Evolutionary conservation across 2,329 filamentous ascomycete species (phyloP), one percentile per base, ranked within the genome.

Genomic region (Xylariales sp.): DNA sequence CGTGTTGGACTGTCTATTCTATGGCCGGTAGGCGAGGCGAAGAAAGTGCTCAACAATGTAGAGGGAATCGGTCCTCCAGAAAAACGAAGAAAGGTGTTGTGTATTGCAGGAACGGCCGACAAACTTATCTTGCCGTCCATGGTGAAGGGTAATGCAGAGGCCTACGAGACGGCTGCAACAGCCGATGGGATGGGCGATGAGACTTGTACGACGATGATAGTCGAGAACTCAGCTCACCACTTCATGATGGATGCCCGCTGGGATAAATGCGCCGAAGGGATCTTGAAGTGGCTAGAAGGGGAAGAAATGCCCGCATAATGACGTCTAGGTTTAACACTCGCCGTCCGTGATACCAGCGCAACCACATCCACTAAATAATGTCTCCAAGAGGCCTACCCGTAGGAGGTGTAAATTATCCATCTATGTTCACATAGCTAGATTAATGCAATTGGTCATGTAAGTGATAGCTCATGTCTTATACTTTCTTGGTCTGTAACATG

Each of bases 181-280:
- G 24, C 28, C 4, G 24, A 16, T 5, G 21, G 27, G 9, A 16
- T 27, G 3, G 29, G 4, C 19, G 11, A 20, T 10, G 42, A 47
- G 25, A 18, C 38, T 8, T 44, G 42, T 18, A 35, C 19, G 15
- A 21, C 34, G 20, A 20, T 38, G 14, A 24, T 29, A 0, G 34
- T 47, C 11, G 4, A 36, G 11, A 35, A 34, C 7, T 16, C 25
- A 2, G 45, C 25, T 12, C 45, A 47, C 11, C 45, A 47, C 27
- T 36, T 47, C 29, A 47, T 47, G 45, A 47, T 47, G 45, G 45
- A 47, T 27, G 24, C 27, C 2, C 24, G 38, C 14, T 47, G 45
- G 45, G 42, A 45, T 15, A 18, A 38, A 8, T 42, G 42, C n/a
- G 45, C 45, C 28, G 24, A 42, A 16, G 38, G 11, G 1, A 34